A percentile compares a stretch with the other conserved stretches of the same genome.
Conservation (phyloP, 306 rosid genomes). For the Castanea crenata region DNA sequence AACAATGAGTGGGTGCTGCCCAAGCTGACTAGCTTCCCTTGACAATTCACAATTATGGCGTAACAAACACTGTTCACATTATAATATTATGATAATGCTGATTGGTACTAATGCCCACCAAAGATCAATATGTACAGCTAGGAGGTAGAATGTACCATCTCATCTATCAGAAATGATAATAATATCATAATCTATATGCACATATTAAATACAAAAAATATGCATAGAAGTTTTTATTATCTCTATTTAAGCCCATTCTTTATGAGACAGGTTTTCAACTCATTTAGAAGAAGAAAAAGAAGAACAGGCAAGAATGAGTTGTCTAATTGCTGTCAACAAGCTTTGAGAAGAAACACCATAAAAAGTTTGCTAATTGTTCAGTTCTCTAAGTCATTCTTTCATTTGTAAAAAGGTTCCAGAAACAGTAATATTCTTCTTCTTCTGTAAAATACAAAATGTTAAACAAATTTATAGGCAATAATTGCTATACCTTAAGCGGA, state of each 20-base stretch:
- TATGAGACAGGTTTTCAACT: not conserved
- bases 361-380: not conserved
- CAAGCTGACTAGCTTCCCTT: not conserved
- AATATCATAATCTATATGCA: no score
- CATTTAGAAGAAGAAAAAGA: not conserved
- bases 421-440: not conserved
- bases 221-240: no score
- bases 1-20: not conserved
- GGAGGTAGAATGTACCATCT: no score
- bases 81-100: no score
- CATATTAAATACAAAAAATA: no score
- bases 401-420: not conserved
- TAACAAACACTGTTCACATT: no score
- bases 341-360: not conserved
- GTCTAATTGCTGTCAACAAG: not conserved
- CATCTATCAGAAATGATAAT: no score
- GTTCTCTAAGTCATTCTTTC: not conserved
- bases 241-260: not conserved
- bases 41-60: not conserved
- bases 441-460: not conserved
- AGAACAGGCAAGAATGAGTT: not conserved
- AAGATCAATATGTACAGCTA: no score
- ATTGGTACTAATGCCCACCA: no score
- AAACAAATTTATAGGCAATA: not conserved
- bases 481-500: constrained; percentile 72